Conservation (phyloP, 2,329 filamentous ascomycete species). For the Akanthomyces dipterigenus region DNA sequence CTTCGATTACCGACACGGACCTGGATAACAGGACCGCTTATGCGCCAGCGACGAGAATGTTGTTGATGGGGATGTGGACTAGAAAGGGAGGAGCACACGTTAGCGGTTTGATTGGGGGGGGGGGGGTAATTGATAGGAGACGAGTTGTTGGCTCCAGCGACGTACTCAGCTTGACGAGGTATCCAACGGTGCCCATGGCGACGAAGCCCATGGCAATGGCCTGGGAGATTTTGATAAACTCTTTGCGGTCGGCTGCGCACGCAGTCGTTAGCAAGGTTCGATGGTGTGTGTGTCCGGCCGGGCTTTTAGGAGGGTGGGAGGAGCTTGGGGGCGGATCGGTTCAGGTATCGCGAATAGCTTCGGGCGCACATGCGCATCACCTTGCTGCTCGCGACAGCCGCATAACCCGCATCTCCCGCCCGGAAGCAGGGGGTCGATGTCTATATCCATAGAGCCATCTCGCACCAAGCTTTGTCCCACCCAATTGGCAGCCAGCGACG, state of each 20-base stretch:
- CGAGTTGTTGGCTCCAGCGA: background rate
- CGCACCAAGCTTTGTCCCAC: background rate
- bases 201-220: conserved; percentile 64
- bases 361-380: too few relatives aligned
- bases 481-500: background rate
- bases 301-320: background rate
- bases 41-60: conserved; percentile 61
- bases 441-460: background rate
- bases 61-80: conserved; percentile 66
- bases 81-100: background rate
- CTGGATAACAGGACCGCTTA: conserved; percentile 28
- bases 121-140: background rate
- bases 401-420: too few relatives aligned
- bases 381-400: too few relatives aligned
- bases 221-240: conserved; percentile 41
- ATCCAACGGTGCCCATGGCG: conserved; percentile 64
- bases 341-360: background rate
- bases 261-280: background rate
- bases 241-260: conserved; percentile 32
- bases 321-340: background rate
- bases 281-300: background rate
- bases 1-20: background rate
- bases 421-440: too few relatives aligned
- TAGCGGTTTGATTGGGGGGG: background rate
- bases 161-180: conserved; percentile 63